These are phyloP conservation scores for Podosphaera fusca DNA, from an alignment of 2,329 filamentous ascomycete genomes.

Conservation along the genomic window DNA sequence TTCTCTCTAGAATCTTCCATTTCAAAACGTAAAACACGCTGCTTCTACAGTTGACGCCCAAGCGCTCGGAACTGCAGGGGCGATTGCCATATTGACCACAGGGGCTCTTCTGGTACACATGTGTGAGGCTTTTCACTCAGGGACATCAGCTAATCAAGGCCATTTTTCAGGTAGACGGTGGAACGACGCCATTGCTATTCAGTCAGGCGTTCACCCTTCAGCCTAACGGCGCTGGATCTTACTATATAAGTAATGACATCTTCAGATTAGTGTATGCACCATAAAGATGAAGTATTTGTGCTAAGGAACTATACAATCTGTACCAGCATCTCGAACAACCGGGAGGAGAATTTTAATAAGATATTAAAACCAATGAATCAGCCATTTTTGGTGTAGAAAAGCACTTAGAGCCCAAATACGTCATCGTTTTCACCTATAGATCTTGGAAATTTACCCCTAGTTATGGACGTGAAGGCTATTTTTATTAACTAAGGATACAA, in stretches of 20 bases:
- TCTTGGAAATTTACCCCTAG: no score
- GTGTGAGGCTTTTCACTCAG: background rate
- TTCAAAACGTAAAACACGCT: constrained; percentile 59
- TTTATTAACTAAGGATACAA: no score
- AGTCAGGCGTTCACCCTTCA: constrained; percentile 72
- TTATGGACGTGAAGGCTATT: no score
- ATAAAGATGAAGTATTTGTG: background rate
- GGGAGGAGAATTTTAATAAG: background rate
- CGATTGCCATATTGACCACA: constrained; percentile 71
- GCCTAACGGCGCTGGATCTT: constrained; percentile 41
- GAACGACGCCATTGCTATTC: constrained; percentile 74
- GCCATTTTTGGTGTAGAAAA: no score
- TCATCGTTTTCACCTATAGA: no score
- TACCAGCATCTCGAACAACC: background rate
- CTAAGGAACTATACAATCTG: background rate
- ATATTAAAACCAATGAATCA: background rate
- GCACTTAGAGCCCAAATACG: no score
- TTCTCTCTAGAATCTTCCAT: constrained; percentile 41
- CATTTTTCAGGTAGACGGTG: constrained; percentile 51
- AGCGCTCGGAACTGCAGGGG: constrained; percentile 41
- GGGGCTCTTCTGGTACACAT: constrained; percentile 54
- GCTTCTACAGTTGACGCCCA: constrained; percentile 64
- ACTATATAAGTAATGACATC: constrained; percentile 82
- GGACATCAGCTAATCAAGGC: constrained; percentile 4
- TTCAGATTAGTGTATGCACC: constrained; percentile 64